These are phyloP conservation scores for Penicillium sp. DNA, from an alignment of 2,329 filamentous ascomycete genomes.

Conservation along the genomic window DNA sequence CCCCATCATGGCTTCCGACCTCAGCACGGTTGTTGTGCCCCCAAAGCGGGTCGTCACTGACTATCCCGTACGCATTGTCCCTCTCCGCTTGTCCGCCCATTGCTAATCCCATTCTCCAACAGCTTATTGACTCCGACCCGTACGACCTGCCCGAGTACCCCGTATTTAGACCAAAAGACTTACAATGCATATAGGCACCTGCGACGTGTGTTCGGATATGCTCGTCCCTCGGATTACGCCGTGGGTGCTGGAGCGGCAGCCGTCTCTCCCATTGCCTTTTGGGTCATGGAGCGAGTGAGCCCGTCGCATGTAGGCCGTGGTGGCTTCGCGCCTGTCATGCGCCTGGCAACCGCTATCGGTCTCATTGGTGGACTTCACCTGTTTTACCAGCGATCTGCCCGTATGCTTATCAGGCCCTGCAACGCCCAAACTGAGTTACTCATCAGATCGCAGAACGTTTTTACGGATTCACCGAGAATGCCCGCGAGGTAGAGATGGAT, in stretches of 20 bases:
- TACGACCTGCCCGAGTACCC: conserved; percentile 50
- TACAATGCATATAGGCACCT: conserved; percentile 63
- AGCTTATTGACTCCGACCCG: conserved; percentile 99
- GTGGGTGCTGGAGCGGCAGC: conserved; percentile 64
- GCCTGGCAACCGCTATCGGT: conserved; percentile 69
- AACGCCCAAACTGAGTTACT: conserved; percentile 3
- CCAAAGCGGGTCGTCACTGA: conserved; percentile 76
- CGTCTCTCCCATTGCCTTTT: conserved; percentile 69
- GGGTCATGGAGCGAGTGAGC: conserved; percentile 74
- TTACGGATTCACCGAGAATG: conserved; percentile 91
- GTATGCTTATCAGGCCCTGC: conserved; percentile 55
- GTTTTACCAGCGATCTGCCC: conserved; percentile 75
- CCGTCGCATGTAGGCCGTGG: conserved; percentile 80
- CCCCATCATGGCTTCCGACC: conserved; percentile 36
- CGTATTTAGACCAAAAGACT: conserved; percentile 25
- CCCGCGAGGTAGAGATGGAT: conserved; percentile 87
- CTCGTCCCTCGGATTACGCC: conserved; percentile 76
- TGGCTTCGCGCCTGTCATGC: conserved; percentile 77
- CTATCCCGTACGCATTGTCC: conserved; percentile 67
- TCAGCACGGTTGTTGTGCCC: conserved; percentile 54
- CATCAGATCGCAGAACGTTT: conserved; percentile 66
- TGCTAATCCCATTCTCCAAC: conserved; percentile 28
- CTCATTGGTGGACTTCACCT: conserved; percentile 73
- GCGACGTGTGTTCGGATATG: conserved; percentile 82
- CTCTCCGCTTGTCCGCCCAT: neutral